These are phyloP conservation scores for Lentinula sp. DNA, from an alignment of 768 basidiomycete genomes.

Conservation along the genomic window DNA sequence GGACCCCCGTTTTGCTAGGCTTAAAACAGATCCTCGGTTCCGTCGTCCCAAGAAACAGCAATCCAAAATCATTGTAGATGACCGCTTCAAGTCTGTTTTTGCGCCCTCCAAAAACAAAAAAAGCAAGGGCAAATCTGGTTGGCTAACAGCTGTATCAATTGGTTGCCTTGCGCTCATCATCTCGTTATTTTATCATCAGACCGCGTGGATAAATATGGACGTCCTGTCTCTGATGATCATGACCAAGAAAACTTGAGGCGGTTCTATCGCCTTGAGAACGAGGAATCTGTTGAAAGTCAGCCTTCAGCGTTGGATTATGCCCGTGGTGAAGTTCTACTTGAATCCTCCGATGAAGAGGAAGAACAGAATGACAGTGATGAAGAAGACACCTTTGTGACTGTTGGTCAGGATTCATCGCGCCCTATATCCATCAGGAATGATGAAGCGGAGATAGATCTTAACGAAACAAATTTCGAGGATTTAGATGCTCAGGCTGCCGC, in stretches of 20 bases:
- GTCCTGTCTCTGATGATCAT: constrained; percentile 58
- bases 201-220: constrained; percentile 88
- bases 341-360: constrained; percentile 81
- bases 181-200: constrained; percentile 25
- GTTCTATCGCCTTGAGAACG: constrained; percentile 70
- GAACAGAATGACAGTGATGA: constrained; percentile 21
- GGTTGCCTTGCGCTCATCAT: constrained; percentile 6
- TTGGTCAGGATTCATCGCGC: constrained; percentile 41
- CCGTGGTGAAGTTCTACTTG: constrained; percentile 80
- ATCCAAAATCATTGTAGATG: constrained; percentile 83
- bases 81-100: constrained; percentile 84
- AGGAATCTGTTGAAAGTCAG: constrained; percentile 27
- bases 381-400: constrained; percentile 42
- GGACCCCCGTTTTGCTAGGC: constrained; percentile 82
- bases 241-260: constrained; percentile 72
- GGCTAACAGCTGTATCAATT: constrained; percentile 7
- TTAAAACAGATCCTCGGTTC: constrained; percentile 92
- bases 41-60: constrained; percentile 74
- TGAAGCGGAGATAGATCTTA: constrained; percentile 65
- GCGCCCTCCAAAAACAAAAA: constrained; percentile 36
- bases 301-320: constrained; percentile 67
- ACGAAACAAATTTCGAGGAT: constrained; percentile 68
- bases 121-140: constrained; percentile 20
- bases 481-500: constrained; percentile 70
- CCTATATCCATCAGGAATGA: constrained; percentile 35